Conservation (phyloP, 2,329 filamentous ascomycete genomes). For the Parascedosporium putredinis region DNA sequence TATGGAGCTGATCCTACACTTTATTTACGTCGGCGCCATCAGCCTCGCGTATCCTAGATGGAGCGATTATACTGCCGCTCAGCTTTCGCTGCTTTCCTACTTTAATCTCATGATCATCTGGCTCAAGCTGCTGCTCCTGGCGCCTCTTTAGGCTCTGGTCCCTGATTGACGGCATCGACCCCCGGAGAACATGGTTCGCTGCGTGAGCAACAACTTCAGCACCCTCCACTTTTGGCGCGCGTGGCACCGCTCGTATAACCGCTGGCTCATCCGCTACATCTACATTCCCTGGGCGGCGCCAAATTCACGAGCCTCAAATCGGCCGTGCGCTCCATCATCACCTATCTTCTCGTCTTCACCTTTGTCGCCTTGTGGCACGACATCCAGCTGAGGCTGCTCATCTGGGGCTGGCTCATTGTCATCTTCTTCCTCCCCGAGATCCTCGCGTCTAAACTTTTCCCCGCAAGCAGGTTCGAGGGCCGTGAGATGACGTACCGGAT, state of each 20-base stretch:
- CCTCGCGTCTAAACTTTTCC: slow-evolving; percentile 61
- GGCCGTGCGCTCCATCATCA: slow-evolving; percentile 52
- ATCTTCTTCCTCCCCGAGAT: slow-evolving; percentile 90
- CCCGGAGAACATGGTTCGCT: slow-evolving; percentile 98
- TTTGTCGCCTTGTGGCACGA: slow-evolving; percentile 99
- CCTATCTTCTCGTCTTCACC: slow-evolving; percentile 80
- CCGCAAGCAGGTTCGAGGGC: slow-evolving; percentile 57
- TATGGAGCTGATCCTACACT: slow-evolving; percentile 90
- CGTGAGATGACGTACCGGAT: slow-evolving; percentile 65
- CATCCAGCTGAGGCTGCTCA: slow-evolving; percentile 77
- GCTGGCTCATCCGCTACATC: slow-evolving; percentile 88
- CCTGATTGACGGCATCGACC: slow-evolving; percentile 80
- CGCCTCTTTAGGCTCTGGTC: slow-evolving; percentile 98
- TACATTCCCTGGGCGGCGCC: slow-evolving; percentile 83
- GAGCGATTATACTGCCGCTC: slow-evolving; percentile 72
- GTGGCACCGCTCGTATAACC: slow-evolving; percentile 93
- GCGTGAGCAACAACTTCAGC: slow-evolving; percentile 90
- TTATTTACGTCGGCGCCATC: slow-evolving; percentile 88
- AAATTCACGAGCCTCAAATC: slow-evolving; percentile 34
- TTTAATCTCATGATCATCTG: slow-evolving; percentile 97
- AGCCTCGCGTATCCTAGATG: slow-evolving; percentile 71
- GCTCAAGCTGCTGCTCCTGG: slow-evolving; percentile 95
- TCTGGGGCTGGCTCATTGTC: slow-evolving; percentile 96
- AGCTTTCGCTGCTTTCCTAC: slow-evolving; percentile 82
- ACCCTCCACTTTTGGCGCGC: slow-evolving; percentile 87